Conservation (phyloP, 352 stramenopile genomes). For the Halophytophthora batemanensis region DNA sequence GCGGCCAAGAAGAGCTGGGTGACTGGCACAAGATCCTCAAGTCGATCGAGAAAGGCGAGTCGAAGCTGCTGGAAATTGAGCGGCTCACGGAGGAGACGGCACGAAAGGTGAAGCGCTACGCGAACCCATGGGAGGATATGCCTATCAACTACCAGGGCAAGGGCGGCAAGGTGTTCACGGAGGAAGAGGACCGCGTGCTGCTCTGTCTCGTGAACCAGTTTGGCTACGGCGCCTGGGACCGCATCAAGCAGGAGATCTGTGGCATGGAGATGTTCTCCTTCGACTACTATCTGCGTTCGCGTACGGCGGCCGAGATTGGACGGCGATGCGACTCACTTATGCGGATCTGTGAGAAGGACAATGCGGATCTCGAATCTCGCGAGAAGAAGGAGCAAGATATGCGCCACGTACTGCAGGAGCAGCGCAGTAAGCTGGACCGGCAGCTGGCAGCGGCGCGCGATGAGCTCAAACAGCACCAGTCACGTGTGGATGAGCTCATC, state of each 20-base stretch:
- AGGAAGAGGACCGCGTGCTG: constrained; percentile 98
- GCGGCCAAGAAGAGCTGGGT: constrained; percentile 66
- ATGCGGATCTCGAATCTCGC: constrained; percentile 75
- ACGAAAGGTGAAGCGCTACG: constrained; percentile 71
- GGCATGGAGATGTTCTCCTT: constrained; percentile 93
- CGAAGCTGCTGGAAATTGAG: constrained; percentile 84
- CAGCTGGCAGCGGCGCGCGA: constrained; percentile 60
- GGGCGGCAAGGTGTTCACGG: constrained; percentile 91
- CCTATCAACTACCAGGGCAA: constrained; percentile 90
- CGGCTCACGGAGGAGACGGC: constrained; percentile 74
- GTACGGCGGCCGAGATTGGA: constrained; percentile 94
- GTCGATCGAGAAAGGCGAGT: constrained; percentile 87
- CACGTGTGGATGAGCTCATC: constrained; percentile 81
- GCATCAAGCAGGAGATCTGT: constrained; percentile 96
- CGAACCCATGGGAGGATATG: constrained; percentile 86
- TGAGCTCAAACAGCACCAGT: constrained; percentile 73
- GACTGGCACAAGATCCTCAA: constrained; percentile 86
- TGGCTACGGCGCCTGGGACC: constrained; percentile 96
- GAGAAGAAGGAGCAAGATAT: constrained; percentile 78
- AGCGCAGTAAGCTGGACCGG: constrained; percentile 69
- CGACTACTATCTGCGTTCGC: constrained; percentile 98
- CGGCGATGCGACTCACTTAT: constrained; percentile 95
- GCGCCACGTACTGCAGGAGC: constrained; percentile 50
- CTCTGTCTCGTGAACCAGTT: constrained; percentile 97
- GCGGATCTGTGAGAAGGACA: constrained; percentile 93